phyloP scores from a whole-genome alignment of 306 rosid species.

The Clitoria ternatea region DNA sequence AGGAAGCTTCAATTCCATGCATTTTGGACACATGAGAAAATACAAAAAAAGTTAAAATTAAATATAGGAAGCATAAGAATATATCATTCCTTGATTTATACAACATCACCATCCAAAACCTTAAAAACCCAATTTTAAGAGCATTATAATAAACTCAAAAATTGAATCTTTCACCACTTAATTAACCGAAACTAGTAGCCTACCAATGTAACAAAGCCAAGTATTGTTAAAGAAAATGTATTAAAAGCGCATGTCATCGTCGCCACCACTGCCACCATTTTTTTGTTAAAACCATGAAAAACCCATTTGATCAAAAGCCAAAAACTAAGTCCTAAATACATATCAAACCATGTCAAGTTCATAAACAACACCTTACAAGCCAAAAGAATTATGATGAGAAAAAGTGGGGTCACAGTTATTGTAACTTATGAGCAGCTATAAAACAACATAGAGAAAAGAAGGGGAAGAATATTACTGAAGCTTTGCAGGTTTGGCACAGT shows the following conservation, averaged over 20 bases:
- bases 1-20: slow-evolving; percentile 85
- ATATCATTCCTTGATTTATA: background rate
- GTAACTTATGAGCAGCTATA: background rate
- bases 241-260: background rate
- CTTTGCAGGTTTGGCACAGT: slow-evolving; percentile 73
- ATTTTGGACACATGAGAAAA: slow-evolving; percentile 78
- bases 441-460: background rate
- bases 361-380: background rate
- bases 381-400: background rate
- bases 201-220: background rate
- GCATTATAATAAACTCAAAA: background rate
- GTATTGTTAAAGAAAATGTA: background rate
- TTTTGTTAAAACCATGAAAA: background rate
- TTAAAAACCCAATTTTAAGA: background rate
- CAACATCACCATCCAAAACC: background rate
- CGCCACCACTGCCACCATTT: background rate
- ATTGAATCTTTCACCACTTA: background rate
- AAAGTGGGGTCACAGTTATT: background rate
- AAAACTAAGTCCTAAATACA: background rate
- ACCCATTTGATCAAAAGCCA: background rate
- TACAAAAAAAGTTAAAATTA: background rate
- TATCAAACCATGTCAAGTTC: background rate
- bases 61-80: background rate
- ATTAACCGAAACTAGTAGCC: background rate
- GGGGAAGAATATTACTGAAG: slow-evolving; percentile 56